These are phyloP conservation scores for Sclerotinia minor DNA, from an alignment of 2,329 filamentous ascomycete genomes.

Conservation along the genomic window DNA sequence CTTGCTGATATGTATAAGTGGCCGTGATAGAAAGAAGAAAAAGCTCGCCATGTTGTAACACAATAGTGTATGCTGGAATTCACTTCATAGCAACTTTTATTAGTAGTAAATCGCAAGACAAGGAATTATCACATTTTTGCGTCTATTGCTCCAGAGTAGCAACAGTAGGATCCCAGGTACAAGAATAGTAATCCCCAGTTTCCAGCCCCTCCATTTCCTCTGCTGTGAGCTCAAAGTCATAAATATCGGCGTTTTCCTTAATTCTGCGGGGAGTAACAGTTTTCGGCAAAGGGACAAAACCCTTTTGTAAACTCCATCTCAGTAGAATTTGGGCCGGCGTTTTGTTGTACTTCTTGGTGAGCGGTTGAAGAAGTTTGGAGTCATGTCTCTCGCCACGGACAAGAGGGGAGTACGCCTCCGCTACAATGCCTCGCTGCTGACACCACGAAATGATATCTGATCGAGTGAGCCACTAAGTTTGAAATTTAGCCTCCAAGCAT, in stretches of 20 bases:
- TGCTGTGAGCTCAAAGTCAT: slow-evolving; percentile 56
- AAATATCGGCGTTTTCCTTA: slow-evolving; percentile 59
- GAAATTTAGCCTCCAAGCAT: neutral
- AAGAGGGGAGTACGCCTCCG: slow-evolving; percentile 64
- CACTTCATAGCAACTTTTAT: neutral
- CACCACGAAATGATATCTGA: slow-evolving; percentile 80
- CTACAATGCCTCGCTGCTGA: slow-evolving; percentile 57
- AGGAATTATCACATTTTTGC: neutral
- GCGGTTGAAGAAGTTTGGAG: slow-evolving; percentile 61
- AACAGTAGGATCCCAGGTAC: slow-evolving; percentile 58
- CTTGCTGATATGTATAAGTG: too few relatives aligned
- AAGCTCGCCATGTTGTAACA: neutral
- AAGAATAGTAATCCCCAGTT: slow-evolving; percentile 54
- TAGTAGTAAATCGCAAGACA: too few relatives aligned
- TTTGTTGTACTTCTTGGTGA: slow-evolving; percentile 73
- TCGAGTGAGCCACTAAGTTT: slow-evolving; percentile 67
- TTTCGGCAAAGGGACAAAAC: slow-evolving; percentile 71
- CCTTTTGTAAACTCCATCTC: slow-evolving; percentile 80
- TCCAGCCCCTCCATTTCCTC: slow-evolving; percentile 54
- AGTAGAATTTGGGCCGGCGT: slow-evolving; percentile 75
- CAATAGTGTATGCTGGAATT: neutral
- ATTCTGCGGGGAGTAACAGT: slow-evolving; percentile 69
- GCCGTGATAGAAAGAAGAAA: neutral
- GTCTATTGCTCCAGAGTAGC: slow-evolving; percentile 47
- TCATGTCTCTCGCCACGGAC: slow-evolving; percentile 69